These are phyloP conservation scores for Cyberlindnera sargentensis DNA, from an alignment of 805 yeast species.

Conservation along the genomic window DNA sequence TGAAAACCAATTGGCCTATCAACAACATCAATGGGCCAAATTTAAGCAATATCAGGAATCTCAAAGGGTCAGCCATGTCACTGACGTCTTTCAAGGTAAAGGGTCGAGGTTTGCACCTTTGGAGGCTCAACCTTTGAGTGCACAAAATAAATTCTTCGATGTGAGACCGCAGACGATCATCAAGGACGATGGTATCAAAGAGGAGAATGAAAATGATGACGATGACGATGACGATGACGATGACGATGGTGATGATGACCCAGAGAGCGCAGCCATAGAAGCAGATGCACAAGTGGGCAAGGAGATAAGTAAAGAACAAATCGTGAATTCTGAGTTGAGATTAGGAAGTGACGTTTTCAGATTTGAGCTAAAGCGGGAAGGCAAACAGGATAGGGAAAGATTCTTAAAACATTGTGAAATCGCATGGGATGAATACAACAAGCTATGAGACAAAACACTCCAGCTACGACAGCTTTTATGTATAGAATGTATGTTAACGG, in stretches of 20 bases:
- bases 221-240: conserved; percentile 14
- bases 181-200: not conserved
- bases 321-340: conserved; percentile 14
- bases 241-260: conserved; percentile 20
- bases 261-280: conserved; percentile 31
- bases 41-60: conserved; percentile 21
- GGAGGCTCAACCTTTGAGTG: conserved; percentile 43
- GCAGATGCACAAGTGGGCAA: conserved; percentile 25
- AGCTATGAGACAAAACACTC: no score
- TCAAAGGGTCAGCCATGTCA: conserved; percentile 27
- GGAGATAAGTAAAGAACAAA: conserved; percentile 5
- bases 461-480: no score
- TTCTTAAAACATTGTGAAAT: conserved; percentile 29
- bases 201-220: conserved; percentile 8
- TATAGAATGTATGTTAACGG: no score
- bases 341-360: conserved; percentile 18
- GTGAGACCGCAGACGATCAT: conserved; percentile 11
- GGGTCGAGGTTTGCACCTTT: conserved; percentile 41
- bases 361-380: conserved; percentile 17
- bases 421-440: conserved; percentile 27
- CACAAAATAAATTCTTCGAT: conserved; percentile 37
- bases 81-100: conserved; percentile 45
- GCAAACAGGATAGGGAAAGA: conserved; percentile 19
- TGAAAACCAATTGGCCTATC: conserved; percentile 21
- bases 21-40: conserved; percentile 23